Evolutionary conservation across 192 early-diverging fungal species (phyloP).

Genomic region (Backusella liffmaniae): DNA sequence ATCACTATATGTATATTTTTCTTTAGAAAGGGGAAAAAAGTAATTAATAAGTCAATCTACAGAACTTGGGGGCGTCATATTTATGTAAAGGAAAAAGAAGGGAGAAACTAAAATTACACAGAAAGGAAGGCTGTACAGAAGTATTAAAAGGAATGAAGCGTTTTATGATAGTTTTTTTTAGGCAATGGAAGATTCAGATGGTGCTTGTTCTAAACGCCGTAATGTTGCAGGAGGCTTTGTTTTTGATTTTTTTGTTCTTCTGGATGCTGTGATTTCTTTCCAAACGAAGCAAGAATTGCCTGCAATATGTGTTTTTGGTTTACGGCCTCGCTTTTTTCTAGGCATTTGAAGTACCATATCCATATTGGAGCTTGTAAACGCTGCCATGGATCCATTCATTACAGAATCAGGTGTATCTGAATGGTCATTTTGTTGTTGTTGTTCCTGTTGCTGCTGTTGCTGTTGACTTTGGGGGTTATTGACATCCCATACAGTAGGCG

Average conservation of each 20-base stretch:
- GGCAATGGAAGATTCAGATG: not conserved
- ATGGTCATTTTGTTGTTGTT: not conserved
- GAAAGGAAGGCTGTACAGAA: conserved; percentile 8
- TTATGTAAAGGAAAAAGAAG: not conserved
- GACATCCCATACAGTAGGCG: conserved; percentile 34
- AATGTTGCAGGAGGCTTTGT: not conserved
- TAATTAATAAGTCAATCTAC: conserved; percentile 7
- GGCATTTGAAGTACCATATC: conserved; percentile 38
- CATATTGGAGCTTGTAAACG: conserved; percentile 34
- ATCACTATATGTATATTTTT: not conserved
- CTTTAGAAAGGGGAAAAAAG: not conserved
- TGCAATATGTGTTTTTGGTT: conserved; percentile 40
- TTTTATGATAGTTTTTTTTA: not conserved
- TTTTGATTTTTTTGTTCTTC: conserved; percentile 9
- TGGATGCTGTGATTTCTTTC: conserved; percentile 22
- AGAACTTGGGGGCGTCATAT: not conserved
- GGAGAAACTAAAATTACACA: not conserved
- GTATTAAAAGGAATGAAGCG: not conserved
- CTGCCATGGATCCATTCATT: conserved; percentile 31
- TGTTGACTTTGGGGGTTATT: not conserved
- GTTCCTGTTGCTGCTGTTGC: not conserved
- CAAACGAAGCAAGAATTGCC: conserved; percentile 46
- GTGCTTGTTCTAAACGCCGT: conserved; percentile 7
- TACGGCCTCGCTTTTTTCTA: conserved; percentile 38
- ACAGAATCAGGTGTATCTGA: not conserved